phyloP scores from a whole-genome alignment of 768 basidiomycete genomes.

The Lactarius indigo region DNA sequence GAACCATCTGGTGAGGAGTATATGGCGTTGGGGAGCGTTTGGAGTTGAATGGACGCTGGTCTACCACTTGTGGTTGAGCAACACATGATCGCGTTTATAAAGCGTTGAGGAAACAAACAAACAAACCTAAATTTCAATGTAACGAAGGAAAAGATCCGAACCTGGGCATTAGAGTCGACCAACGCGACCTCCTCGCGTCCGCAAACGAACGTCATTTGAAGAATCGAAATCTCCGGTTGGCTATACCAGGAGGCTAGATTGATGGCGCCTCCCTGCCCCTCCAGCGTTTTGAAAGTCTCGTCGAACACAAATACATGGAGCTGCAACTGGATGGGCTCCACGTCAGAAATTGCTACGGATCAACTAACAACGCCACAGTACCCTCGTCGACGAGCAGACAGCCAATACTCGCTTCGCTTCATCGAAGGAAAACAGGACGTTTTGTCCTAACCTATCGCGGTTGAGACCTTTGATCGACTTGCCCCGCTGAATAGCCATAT shows the following conservation, averaged over 20 bases:
- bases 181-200: conserved; percentile 53
- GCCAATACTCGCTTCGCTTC: conserved; percentile 50
- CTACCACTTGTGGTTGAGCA: conserved; percentile 30
- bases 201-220: conserved; percentile 41
- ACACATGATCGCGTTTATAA: background rate
- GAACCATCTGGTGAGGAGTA: conserved; percentile 53
- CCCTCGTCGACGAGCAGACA: conserved; percentile 43
- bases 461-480: conserved; percentile 31
- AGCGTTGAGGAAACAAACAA: conserved; percentile 6
- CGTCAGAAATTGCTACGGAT: background rate
- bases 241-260: conserved; percentile 45
- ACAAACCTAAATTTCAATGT: conserved; percentile 53
- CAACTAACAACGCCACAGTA: conserved; percentile 15
- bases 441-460: conserved; percentile 44
- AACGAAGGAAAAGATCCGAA: conserved; percentile 51
- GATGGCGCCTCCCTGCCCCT: conserved; percentile 40
- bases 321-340: conserved; percentile 26
- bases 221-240: conserved; percentile 29
- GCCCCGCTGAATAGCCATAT: background rate
- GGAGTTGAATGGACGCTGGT: conserved; percentile 42
- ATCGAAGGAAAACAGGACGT: conserved; percentile 47
- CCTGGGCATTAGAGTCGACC: conserved; percentile 42
- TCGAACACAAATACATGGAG: conserved; percentile 49
- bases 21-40: conserved; percentile 34
- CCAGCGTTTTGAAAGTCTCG: conserved; percentile 40